Conservation (phyloP, 164 flowering plant species). For the Dillenia turbinata region DNA sequence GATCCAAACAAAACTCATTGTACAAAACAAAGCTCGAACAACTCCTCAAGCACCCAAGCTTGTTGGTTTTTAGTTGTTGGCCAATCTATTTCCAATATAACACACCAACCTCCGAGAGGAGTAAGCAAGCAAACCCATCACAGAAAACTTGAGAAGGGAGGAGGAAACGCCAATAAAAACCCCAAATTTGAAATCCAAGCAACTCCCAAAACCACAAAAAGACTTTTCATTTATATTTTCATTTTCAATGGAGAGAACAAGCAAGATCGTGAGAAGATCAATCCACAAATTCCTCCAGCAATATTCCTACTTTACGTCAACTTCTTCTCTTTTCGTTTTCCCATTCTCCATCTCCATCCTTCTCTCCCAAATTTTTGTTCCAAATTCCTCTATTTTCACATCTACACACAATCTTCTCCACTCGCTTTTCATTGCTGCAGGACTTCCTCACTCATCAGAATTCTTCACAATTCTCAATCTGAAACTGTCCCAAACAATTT, state of each 20-base stretch:
- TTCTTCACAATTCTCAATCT: conserved; percentile 47
- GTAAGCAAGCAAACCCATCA: background rate
- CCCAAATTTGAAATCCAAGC: conserved; percentile 3
- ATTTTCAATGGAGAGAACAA: conserved; percentile 41
- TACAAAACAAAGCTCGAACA: conserved; percentile 17
- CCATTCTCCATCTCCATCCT: conserved; percentile 66
- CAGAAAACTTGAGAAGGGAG: background rate
- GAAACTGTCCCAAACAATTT: conserved; percentile 69
- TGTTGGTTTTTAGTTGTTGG: conserved; percentile 45
- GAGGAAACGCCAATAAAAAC: conserved; percentile 5
- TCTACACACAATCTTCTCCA: conserved; percentile 32
- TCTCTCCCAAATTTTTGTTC: conserved; percentile 39
- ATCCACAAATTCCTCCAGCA: conserved; percentile 55
- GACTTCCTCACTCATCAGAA: conserved; percentile 52
- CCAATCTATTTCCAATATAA: conserved; percentile 34
- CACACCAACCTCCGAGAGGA: conserved; percentile 18
- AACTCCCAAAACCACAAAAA: conserved; percentile 5
- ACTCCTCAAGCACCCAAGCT: conserved; percentile 16
- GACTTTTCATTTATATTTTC: conserved; percentile 16
- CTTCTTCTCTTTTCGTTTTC: conserved; percentile 38
- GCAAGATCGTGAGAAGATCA: conserved; percentile 63
- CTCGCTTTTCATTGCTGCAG: conserved; percentile 60
- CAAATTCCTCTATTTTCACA: conserved; percentile 28
- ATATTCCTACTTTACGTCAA: conserved; percentile 51
- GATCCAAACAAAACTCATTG: background rate